Evolutionary conservation across 768 basidiomycete genomes (phyloP).

Genomic region (Rubroboletus satanas): DNA sequence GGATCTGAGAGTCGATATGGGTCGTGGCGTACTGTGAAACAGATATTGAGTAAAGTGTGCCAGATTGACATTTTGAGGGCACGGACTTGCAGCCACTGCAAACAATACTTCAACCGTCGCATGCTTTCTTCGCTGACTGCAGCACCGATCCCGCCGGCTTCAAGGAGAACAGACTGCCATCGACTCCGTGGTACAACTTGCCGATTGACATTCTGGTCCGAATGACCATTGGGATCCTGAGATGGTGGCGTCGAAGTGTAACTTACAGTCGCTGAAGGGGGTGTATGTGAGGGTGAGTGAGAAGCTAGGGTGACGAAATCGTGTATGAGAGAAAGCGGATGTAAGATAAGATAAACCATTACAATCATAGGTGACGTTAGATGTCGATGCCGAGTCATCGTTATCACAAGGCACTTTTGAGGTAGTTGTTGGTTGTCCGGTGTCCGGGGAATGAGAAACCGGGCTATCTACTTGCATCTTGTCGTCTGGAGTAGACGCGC

Average conservation of each 20-base stretch:
- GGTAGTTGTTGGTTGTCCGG: background rate
- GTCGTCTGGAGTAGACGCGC: slow-evolving; percentile 34
- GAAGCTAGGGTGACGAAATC: slow-evolving; percentile 3
- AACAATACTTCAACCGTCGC: slow-evolving; percentile 77
- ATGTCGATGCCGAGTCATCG: background rate
- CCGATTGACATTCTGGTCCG: slow-evolving; percentile 31
- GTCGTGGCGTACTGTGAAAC: slow-evolving; percentile 70
- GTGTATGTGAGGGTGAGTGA: background rate
- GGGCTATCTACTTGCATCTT: slow-evolving; percentile 25
- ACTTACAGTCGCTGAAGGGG: slow-evolving; percentile 8
- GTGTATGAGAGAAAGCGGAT: background rate
- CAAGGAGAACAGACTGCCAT: slow-evolving; percentile 80
- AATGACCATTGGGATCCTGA: slow-evolving; percentile 12
- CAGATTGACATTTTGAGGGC: background rate
- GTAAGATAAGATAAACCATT: slow-evolving; percentile 4
- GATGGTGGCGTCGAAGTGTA: slow-evolving; percentile 23
- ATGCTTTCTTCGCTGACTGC: slow-evolving; percentile 91
- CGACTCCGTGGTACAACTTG: slow-evolving; percentile 71
- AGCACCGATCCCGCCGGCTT: slow-evolving; percentile 84
- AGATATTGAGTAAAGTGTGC: background rate
- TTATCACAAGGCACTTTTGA: background rate
- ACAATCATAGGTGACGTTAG: slow-evolving; percentile 5
- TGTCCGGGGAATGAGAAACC: background rate
- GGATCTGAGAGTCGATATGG: slow-evolving; percentile 85
- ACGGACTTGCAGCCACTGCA: slow-evolving; percentile 83